Evolutionary conservation across 768 basidiomycete species (phyloP).

Genomic region (Boletus coccyginus): DNA sequence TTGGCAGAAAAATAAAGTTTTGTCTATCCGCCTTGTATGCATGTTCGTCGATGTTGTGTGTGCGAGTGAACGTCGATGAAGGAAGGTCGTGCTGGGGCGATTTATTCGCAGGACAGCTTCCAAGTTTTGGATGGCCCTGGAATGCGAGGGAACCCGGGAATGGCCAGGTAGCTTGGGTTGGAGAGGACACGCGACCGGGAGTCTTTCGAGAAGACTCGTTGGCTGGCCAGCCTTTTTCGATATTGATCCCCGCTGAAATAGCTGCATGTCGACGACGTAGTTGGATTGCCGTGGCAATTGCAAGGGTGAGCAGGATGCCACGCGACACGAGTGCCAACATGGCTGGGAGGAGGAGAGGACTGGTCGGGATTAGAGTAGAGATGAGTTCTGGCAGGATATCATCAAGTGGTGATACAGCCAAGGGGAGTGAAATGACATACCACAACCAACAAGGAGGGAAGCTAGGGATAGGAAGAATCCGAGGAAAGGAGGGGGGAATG

Average conservation of each 20-base stretch:
- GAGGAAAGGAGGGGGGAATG: slow-evolving; percentile 12
- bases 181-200: slow-evolving; percentile 25
- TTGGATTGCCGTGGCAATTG: slow-evolving; percentile 5
- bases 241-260: not conserved
- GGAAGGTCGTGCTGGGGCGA: not conserved
- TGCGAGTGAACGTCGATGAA: not conserved
- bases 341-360: slow-evolving; percentile 25
- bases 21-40: not conserved
- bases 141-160: slow-evolving; percentile 30
- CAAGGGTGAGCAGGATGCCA: slow-evolving; percentile 17
- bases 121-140: not conserved
- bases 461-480: slow-evolving; percentile 16
- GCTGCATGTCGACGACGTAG: not conserved
- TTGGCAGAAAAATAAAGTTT: not conserved
- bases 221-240: slow-evolving; percentile 14
- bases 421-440: slow-evolving; percentile 14
- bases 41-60: not conserved
- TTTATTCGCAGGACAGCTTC: not conserved
- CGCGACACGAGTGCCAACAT: slow-evolving; percentile 24
- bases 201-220: slow-evolving; percentile 2
- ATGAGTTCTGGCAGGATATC: slow-evolving; percentile 18
- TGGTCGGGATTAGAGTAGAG: slow-evolving; percentile 23
- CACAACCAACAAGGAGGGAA: slow-evolving; percentile 24
- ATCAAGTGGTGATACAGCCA: not conserved
- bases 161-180: slow-evolving; percentile 32